Evolutionary conservation across 805 yeast genomes (phyloP).

Genomic region (Monosporozyma solicola): DNA sequence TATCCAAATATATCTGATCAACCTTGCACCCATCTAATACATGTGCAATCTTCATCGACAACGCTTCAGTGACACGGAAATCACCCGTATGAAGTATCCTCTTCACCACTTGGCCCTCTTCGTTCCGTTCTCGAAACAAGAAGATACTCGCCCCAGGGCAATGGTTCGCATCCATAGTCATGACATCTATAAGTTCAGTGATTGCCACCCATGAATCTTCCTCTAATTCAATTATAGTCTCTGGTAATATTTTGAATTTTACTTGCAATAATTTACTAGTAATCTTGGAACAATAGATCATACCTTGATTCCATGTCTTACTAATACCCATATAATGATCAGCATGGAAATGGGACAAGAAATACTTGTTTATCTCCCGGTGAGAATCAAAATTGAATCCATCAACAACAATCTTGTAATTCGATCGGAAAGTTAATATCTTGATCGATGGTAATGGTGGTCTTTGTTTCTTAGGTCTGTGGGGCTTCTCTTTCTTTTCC

Average conservation of each 20-base stretch:
- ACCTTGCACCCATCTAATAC: not conserved
- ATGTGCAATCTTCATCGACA: constrained; percentile 31
- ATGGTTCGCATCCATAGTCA: constrained; percentile 79
- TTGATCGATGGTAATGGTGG: constrained; percentile 47
- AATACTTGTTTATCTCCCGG: constrained; percentile 41
- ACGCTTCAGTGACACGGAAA: constrained; percentile 57
- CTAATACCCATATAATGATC: constrained; percentile 89
- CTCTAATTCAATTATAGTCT: constrained; percentile 34
- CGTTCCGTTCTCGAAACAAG: constrained; percentile 42
- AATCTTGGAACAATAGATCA: constrained; percentile 61
- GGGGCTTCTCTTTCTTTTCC: constrained; percentile 1
- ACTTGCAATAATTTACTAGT: constrained; percentile 51
- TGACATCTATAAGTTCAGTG: constrained; percentile 42
- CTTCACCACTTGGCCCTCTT: constrained; percentile 3
- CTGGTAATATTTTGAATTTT: constrained; percentile 42
- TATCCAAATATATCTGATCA: constrained; percentile 72
- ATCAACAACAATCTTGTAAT: constrained; percentile 47
- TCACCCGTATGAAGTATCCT: constrained; percentile 80
- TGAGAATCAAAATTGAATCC: constrained; percentile 44
- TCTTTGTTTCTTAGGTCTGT: constrained; percentile 8
- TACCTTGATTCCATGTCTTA: constrained; percentile 66
- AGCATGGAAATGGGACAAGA: constrained; percentile 79
- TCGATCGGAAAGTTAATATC: constrained; percentile 35
- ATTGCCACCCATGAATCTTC: constrained; percentile 35
- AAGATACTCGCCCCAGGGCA: constrained; percentile 93